Evolutionary conservation across 169 alveolate species (phyloP).

Genomic region (Cryptosporidium baileyi): DNA sequence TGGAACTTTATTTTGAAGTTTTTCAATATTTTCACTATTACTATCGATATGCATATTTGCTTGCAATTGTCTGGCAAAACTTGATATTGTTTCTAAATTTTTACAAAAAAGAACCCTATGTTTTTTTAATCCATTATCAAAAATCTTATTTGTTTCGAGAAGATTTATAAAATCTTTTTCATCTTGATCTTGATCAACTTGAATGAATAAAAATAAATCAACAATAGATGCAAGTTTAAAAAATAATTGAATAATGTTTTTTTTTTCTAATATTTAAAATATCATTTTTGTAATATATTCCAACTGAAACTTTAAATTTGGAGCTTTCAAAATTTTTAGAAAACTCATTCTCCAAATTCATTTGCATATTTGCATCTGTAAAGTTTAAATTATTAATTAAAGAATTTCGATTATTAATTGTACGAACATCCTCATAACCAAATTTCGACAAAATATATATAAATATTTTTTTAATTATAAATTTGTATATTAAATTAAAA

Average conservation of each 20-base stretch:
- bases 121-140: constrained; percentile 28
- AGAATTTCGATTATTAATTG: too few relatives aligned
- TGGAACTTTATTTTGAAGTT: constrained; percentile 35
- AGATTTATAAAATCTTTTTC: not conserved
- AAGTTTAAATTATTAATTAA: too few relatives aligned
- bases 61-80: constrained; percentile 57
- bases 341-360: not conserved
- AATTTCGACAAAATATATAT: not conserved
- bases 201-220: constrained; percentile 33
- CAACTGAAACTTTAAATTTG: constrained; percentile 16
- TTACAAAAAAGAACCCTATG: constrained; percentile 49
- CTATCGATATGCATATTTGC: constrained; percentile 64
- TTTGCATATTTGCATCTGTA: not conserved
- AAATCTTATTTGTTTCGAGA: not conserved
- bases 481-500: constrained; percentile 22
- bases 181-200: constrained; percentile 34
- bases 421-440: not conserved
- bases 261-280: not conserved
- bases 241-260: not conserved
- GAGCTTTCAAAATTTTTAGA: not conserved
- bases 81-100: constrained; percentile 14
- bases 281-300: constrained; percentile 17
- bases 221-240: not conserved
- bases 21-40: not conserved
- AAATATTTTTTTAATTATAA: not conserved